Percentiles rank a stretch among this genome's conserved stretches.
These are phyloP conservation scores for Fusarium sp. DNA, from an alignment of 2,329 filamentous ascomycete genomes.

Conservation along the genomic window DNA sequence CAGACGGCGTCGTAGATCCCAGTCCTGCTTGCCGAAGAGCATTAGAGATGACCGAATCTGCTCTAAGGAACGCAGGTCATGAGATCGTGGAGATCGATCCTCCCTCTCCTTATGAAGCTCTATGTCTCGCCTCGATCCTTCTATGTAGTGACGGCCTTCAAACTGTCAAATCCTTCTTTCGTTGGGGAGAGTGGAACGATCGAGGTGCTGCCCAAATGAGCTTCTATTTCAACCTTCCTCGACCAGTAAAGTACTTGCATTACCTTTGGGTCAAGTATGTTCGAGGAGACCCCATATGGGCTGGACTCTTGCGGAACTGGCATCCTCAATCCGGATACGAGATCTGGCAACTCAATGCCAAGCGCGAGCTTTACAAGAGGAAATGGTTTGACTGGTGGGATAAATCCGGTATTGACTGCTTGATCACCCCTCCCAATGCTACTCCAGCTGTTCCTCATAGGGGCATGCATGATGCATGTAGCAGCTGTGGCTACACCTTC, in stretches of 20 bases:
- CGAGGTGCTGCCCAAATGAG: conserved; percentile 78
- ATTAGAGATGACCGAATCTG: conserved; percentile 73
- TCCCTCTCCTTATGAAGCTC: conserved; percentile 77
- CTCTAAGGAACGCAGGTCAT: conserved; percentile 77
- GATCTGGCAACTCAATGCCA: conserved; percentile 82
- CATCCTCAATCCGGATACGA: conserved; percentile 77
- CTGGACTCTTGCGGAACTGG: conserved; percentile 78
- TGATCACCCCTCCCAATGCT: conserved; percentile 87
- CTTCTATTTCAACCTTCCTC: conserved; percentile 76
- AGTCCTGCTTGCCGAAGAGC: conserved; percentile 85
- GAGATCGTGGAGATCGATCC: conserved; percentile 72
- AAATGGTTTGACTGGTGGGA: conserved; percentile 91
- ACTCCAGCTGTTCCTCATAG: conserved; percentile 88
- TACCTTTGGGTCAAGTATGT: conserved; percentile 91
- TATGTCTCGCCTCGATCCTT: conserved; percentile 80
- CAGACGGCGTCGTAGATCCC: conserved; percentile 85
- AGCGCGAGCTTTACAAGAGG: conserved; percentile 80
- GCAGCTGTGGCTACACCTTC: conserved; percentile 92
- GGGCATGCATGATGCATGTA: conserved; percentile 85
- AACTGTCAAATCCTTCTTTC: conserved; percentile 81
- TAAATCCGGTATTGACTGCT: conserved; percentile 74
- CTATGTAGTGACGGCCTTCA: conserved; percentile 86
- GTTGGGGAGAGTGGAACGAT: conserved; percentile 82
- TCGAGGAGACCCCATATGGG: conserved; percentile 79
- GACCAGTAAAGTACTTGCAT: conserved; percentile 83